A percentile compares a stretch with the other conserved stretches of the same genome.
These are phyloP conservation scores for Hymenoscyphus fructigenus DNA, from an alignment of 2,329 filamentous ascomycete species.

Conservation along the genomic window DNA sequence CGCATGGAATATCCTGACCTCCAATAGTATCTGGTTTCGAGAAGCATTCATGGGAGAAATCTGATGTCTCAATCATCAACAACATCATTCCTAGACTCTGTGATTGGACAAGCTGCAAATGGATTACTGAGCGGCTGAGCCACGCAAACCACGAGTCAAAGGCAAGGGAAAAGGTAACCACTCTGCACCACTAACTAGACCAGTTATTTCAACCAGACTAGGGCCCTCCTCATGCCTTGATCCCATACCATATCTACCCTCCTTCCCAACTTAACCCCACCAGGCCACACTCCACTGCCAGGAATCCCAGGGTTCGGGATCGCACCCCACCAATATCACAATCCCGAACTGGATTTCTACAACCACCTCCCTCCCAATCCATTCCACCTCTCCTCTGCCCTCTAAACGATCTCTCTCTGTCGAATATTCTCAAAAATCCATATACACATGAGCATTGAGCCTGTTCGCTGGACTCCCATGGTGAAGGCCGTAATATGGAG, in stretches of 20 bases:
- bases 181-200: not conserved
- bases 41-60: not conserved
- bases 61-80: not conserved
- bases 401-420: not conserved
- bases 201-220: not conserved
- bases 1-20: not conserved
- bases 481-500: slow-evolving; percentile 38
- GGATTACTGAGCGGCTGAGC: slow-evolving; percentile 12
- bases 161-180: not conserved
- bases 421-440: not conserved
- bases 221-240: not conserved
- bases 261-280: not conserved
- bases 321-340: not conserved
- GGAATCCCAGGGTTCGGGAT: not conserved
- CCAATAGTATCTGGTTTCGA: not conserved
- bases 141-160: slow-evolving; percentile 8
- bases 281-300: not conserved
- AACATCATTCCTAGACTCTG: not conserved
- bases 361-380: not conserved
- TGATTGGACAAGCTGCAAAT: not conserved
- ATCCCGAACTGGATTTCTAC: not conserved
- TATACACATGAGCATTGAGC: slow-evolving; percentile 23
- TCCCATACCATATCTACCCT: not conserved
- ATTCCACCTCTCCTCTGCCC: not conserved
- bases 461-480: slow-evolving; percentile 23